Percentiles rank a stretch among this genome's conserved stretches.
phyloP scores from a whole-genome alignment of 2,329 filamentous ascomycete species.

The Chaetothyriales sp. region DNA sequence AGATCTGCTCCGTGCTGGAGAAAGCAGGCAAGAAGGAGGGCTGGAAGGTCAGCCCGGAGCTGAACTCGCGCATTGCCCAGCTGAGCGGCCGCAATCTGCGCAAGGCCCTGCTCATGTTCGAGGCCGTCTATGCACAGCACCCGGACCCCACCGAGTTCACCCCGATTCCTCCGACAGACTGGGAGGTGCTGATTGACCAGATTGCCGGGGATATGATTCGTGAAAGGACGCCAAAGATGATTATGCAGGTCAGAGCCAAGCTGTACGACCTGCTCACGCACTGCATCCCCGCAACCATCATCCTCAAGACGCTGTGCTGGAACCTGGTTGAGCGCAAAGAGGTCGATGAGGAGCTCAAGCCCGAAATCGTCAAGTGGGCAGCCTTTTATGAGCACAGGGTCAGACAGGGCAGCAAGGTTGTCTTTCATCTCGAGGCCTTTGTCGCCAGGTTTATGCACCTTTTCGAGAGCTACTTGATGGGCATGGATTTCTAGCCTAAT shows the following conservation, averaged over 20 bases:
- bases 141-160: slow-evolving; percentile 46
- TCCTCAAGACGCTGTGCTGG: slow-evolving; percentile 88
- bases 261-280: slow-evolving; percentile 96
- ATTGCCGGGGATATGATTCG: slow-evolving; percentile 88
- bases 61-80: slow-evolving; percentile 73
- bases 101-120: slow-evolving; percentile 86
- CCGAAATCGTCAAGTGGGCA: slow-evolving; percentile 87
- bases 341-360: slow-evolving; percentile 78
- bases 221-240: slow-evolving; percentile 78
- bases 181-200: slow-evolving; percentile 80
- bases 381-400: slow-evolving; percentile 96
- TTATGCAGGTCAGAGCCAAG: slow-evolving; percentile 76
- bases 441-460: slow-evolving; percentile 98
- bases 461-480: slow-evolving; percentile 60
- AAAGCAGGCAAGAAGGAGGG: slow-evolving; percentile 62
- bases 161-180: slow-evolving; percentile 84
- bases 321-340: slow-evolving; percentile 57
- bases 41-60: slow-evolving; percentile 57
- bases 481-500: slow-evolving; percentile 10
- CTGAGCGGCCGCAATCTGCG: slow-evolving; percentile 85
- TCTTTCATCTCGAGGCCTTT: slow-evolving; percentile 96
- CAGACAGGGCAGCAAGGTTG: slow-evolving; percentile 80
- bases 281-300: slow-evolving; percentile 87
- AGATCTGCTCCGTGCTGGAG: slow-evolving; percentile 65
- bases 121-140: slow-evolving; percentile 95